Percentiles rank a stretch among this genome's conserved stretches.
phyloP scores from a whole-genome alignment of 768 basidiomycete species.

The Tylopilus sp. region DNA sequence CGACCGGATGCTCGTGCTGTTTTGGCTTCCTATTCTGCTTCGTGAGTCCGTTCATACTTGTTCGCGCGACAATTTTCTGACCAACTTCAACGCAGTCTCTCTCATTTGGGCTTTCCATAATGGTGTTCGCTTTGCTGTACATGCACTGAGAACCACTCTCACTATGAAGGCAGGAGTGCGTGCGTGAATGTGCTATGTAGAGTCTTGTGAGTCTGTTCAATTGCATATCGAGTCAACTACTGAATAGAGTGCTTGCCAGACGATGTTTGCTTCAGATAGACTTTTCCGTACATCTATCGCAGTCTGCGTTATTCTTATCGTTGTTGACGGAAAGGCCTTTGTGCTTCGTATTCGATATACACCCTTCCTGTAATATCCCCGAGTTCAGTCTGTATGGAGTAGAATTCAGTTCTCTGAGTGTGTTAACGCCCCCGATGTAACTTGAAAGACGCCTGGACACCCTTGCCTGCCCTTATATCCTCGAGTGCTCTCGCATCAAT shows the following conservation, averaged over 20 bases:
- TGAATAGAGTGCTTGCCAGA: background rate
- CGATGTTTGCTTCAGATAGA: conserved; percentile 7
- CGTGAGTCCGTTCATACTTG: conserved; percentile 45
- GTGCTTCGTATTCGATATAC: conserved; percentile 21
- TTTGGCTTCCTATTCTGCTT: conserved; percentile 84
- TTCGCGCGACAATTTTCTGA: conserved; percentile 6
- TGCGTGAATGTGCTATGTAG: conserved; percentile 18
- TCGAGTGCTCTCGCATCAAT: conserved; percentile 69
- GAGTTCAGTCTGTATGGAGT: background rate
- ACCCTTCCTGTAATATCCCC: conserved; percentile 17
- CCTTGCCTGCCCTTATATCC: conserved; percentile 73
- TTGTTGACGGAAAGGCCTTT: conserved; percentile 14
- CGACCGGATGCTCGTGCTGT: conserved; percentile 80
- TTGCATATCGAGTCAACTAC: background rate
- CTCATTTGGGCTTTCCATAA: conserved; percentile 59
- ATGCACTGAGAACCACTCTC: conserved; percentile 45
- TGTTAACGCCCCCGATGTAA: conserved; percentile 56
- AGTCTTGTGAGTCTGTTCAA: conserved; percentile 3
- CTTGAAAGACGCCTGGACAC: conserved; percentile 76
- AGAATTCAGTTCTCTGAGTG: background rate
- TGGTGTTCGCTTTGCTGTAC: conserved; percentile 49
- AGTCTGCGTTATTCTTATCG: conserved; percentile 12
- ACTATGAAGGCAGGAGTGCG: conserved; percentile 43
- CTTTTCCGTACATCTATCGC: background rate
- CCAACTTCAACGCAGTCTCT: conserved; percentile 41